phyloP scores from a whole-genome alignment of 371 early-diverging fungal genomes.

The Mucor sp. region DNA sequence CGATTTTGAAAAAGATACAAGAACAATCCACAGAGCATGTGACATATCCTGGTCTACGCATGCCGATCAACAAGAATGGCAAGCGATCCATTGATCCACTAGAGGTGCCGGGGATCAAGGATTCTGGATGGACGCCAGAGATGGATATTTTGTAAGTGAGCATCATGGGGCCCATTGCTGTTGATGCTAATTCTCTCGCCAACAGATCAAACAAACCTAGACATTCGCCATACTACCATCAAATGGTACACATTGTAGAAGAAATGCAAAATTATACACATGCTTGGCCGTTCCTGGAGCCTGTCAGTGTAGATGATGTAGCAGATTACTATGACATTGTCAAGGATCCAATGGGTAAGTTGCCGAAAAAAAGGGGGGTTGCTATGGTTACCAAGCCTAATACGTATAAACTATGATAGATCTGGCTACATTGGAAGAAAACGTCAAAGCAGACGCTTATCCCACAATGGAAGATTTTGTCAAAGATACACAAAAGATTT shows the following conservation, averaged over 20 bases:
- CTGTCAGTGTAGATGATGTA: slow-evolving; percentile 92
- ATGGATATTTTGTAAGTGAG: slow-evolving; percentile 67
- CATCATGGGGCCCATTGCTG: background rate
- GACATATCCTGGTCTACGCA: slow-evolving; percentile 76
- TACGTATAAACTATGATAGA: slow-evolving; percentile 34
- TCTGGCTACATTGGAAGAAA: slow-evolving; percentile 59
- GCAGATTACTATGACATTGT: slow-evolving; percentile 97
- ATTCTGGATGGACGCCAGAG: slow-evolving; percentile 92
- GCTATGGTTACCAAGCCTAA: background rate
- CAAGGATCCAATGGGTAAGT: slow-evolving; percentile 96
- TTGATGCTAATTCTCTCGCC: background rate
- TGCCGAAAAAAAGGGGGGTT: background rate
- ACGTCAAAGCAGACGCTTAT: slow-evolving; percentile 55
- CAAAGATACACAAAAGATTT: slow-evolving; percentile 39
- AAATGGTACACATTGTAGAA: slow-evolving; percentile 73
- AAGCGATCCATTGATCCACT: slow-evolving; percentile 53
- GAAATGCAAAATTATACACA: slow-evolving; percentile 79
- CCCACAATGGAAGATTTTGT: slow-evolving; percentile 46
- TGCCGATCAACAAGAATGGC: slow-evolving; percentile 61
- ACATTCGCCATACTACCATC: slow-evolving; percentile 61
- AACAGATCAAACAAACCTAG: slow-evolving; percentile 56
- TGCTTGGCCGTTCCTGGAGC: slow-evolving; percentile 98
- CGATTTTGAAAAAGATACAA: slow-evolving; percentile 82
- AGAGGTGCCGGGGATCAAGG: slow-evolving; percentile 79
- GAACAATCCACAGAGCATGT: slow-evolving; percentile 73